Percentiles rank a stretch among this genome's conserved stretches.
These are phyloP conservation scores for Cladosporium cucumerinum DNA, from an alignment of 2,329 filamentous ascomycete genomes.

Conservation along the genomic window DNA sequence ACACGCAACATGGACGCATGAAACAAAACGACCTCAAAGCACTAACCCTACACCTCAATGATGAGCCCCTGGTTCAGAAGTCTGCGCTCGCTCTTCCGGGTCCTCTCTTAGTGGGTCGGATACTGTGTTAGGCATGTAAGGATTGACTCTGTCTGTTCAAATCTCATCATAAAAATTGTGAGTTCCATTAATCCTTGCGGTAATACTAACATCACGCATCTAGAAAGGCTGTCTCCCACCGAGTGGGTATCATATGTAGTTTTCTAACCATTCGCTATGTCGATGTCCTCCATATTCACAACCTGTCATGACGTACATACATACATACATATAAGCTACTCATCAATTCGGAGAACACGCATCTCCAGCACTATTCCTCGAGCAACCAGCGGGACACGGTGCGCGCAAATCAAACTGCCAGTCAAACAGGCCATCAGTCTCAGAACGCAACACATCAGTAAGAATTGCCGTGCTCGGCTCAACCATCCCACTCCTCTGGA, in stretches of 20 bases:
- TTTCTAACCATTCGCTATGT: not conserved
- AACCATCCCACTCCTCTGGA: slow-evolving; percentile 43
- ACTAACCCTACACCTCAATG: not conserved
- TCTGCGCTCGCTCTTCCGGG: not conserved
- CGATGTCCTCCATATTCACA: not conserved
- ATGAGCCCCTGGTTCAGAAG: not conserved
- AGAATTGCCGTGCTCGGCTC: slow-evolving; percentile 40
- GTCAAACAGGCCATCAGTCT: slow-evolving; percentile 53
- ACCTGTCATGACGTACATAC: not conserved
- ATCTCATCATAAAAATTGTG: too few relatives aligned
- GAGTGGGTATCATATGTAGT: not conserved
- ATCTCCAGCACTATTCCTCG: slow-evolving; percentile 13
- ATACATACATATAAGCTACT: not conserved
- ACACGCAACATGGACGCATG: not conserved
- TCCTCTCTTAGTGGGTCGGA: not conserved
- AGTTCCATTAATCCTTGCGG: not conserved
- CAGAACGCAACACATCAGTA: slow-evolving; percentile 47
- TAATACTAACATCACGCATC: not conserved
- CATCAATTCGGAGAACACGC: not conserved
- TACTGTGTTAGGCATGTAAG: too few relatives aligned
- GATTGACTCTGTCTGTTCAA: too few relatives aligned
- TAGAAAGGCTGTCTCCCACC: not conserved
- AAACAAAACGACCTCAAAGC: not conserved
- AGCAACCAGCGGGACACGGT: slow-evolving; percentile 38
- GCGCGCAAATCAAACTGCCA: slow-evolving; percentile 51